Percentiles rank a stretch among this genome's conserved stretches.
phyloP scores from a whole-genome alignment of 192 early-diverging fungal species.

The Globomyces pollinis-pini region DNA sequence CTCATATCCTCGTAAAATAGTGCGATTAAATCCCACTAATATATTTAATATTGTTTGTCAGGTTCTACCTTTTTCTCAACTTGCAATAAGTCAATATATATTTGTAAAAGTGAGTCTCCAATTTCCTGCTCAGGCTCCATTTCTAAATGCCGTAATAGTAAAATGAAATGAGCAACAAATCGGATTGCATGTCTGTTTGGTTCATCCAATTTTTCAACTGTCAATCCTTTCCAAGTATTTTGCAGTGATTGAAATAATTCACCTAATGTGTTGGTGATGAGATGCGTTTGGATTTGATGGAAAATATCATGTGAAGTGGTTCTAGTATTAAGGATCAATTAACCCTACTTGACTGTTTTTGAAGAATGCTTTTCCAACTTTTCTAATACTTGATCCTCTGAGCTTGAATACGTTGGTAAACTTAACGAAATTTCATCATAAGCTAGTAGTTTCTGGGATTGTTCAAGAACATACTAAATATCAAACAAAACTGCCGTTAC shows the following conservation, averaged over 20 bases:
- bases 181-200: background rate
- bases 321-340: too few species aligned
- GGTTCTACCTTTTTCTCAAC: background rate
- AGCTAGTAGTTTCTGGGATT: background rate
- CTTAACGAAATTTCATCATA: background rate
- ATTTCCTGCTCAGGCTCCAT: background rate
- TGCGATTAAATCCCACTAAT: background rate
- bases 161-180: background rate
- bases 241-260: background rate
- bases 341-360: too few species aligned
- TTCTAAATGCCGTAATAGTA: background rate
- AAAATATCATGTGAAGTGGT: background rate
- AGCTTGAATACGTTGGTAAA: background rate
- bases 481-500: constrained; percentile 10
- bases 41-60: too few species aligned
- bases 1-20: background rate
- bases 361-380: too few species aligned
- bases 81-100: background rate
- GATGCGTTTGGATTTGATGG: constrained; percentile 2
- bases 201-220: constrained; percentile 1
- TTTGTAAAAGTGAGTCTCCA: background rate
- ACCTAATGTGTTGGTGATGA: background rate
- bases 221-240: background rate
- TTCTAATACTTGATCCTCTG: background rate
- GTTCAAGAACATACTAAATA: background rate